Base-by-base conservation (phyloP, 129 eudicot species). In the Daucus carota region DNA sequence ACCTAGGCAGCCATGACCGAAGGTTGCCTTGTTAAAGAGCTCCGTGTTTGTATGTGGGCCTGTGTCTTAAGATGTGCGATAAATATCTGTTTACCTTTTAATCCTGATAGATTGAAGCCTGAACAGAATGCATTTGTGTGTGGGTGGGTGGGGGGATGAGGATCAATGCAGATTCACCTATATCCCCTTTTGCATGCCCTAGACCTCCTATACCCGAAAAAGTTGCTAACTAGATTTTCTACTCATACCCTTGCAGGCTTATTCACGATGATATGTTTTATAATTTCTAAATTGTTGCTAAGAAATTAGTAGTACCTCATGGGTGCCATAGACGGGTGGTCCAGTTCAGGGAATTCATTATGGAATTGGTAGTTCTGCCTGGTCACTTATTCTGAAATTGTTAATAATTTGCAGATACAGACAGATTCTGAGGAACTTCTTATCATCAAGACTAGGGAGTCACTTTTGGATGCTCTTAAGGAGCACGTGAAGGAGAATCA, bases 371-470 rank as follows among this genome's bases (percentile, higher is more conserved):
- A 50, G 47, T 43, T 26, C 0, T 29, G 4, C 26, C 38, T 12
- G 20, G 70, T 13, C 70, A 26, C 2, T 15, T 62, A 26, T 29
- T 13, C 22, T 26, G 70, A 63, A 29, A 63, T 15, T 31, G 22
- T 14, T 63, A 15, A 63, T 3, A 26, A 12, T 75, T 71, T 76
- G 59, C 88, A 95, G 99, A 86, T 95, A 78, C 96, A 95, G 79
- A 86, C 91, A 29, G 99, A 91, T 84, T 80, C 93, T 15, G 99
- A 95, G 85, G 97, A 95, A 80, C 82, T 95, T 82, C 97, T 95
- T n/a, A 89, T 95, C 80, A 91, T 95, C 85, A 95, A 95, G 84
- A 95, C 99, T 18, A 85, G 99, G 89, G 99, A 91, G 73, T 89
- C 99, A 54, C 97, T 91, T 77, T 76, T 95, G 76, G 85, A 81